A percentile compares a stretch with the other conserved stretches of the same genome.
These are phyloP conservation scores for Cyphellophora europaea DNA, from an alignment of 2,329 filamentous ascomycete species.

Conservation along the genomic window DNA sequence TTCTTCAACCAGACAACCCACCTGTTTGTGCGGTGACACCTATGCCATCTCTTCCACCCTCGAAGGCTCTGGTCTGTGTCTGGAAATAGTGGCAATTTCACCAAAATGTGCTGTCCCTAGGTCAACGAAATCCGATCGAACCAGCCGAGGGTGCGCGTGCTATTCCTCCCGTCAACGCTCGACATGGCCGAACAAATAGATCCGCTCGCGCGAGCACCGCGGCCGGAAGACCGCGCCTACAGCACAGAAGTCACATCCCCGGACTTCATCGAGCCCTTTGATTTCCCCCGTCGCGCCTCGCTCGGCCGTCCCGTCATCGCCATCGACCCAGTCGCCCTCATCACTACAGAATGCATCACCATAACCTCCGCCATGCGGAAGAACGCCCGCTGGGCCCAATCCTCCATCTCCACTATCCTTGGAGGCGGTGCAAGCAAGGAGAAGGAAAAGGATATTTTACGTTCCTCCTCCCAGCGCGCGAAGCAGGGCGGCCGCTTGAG, in stretches of 20 bases:
- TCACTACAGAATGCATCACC: slow-evolving; percentile 97
- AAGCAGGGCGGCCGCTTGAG: slow-evolving; percentile 8
- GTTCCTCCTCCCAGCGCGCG: slow-evolving; percentile 20
- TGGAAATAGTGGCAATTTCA: no score
- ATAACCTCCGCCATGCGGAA: slow-evolving; percentile 98
- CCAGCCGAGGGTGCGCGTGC: no score
- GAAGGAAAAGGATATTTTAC: slow-evolving; percentile 32
- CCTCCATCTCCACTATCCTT: slow-evolving; percentile 89
- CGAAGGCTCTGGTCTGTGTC: no score
- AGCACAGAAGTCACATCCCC: background rate
- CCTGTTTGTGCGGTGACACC: no score
- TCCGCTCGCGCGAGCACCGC: no score
- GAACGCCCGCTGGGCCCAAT: slow-evolving; percentile 90
- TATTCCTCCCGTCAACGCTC: no score
- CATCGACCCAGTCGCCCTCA: slow-evolving; percentile 81
- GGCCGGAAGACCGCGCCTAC: no score
- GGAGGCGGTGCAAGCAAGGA: slow-evolving; percentile 54
- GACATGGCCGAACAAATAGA: background rate
- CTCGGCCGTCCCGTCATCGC: slow-evolving; percentile 45
- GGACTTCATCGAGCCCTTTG: slow-evolving; percentile 2
- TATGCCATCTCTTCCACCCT: no score
- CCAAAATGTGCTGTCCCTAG: no score
- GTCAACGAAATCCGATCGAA: no score
- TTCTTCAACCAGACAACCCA: no score
- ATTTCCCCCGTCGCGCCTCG: background rate